Base-by-base conservation (phyloP, 192 early-diverging fungal species). In the Dissophora globulifera region DNA sequence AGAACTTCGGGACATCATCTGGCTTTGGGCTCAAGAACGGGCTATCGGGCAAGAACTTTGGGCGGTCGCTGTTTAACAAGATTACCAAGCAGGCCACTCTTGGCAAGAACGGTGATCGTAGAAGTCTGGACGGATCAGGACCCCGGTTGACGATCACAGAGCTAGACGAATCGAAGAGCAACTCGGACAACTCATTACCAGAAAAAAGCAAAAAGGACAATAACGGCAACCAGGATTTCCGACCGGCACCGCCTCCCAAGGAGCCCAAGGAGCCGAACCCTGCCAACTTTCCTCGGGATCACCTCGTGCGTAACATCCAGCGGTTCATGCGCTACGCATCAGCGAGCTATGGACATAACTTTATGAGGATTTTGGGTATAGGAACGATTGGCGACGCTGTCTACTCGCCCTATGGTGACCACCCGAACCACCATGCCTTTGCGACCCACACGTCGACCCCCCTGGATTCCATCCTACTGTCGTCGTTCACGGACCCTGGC, bases 361-460 rank as follows among this genome's bases (percentile, higher is more conserved):
- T 92, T 51, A 91, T 92, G 91, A 83, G 86, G 40, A 88, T 91
- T 3, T 64, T 91, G 16, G 91, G 91, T 12, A 84, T 92, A 42
- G 82, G 84, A n/a, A 46, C 67, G 42, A 81, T 83, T 46, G 83
- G 79, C 2, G 65, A 63, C 40, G 55, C 70, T 0, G 42, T 80
- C 41, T 82, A 80, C 32, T 78, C 58, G 9, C 74, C 69, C 1
- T 67, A 78, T 58, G 70, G 79, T 26, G 82, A 82, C 60, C 85
- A 86, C 60, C 83, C 85, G 2, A 91, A 92, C 58, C 90, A 92
- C 50, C 83, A 87, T 48, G 88, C 91, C 40, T 96, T 93, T 78
- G 85, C 95, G n/a, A 81, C 83, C 35, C 93, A 95, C 58, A 91
- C 90, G 2, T 88, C 87, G 6, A 89, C 90, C 3, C 86, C 89